A percentile compares a stretch with the other conserved stretches of the same genome.
Conservation (phyloP, 1,284 basidiomycete species). For the Testicularia cyperi region DNA sequence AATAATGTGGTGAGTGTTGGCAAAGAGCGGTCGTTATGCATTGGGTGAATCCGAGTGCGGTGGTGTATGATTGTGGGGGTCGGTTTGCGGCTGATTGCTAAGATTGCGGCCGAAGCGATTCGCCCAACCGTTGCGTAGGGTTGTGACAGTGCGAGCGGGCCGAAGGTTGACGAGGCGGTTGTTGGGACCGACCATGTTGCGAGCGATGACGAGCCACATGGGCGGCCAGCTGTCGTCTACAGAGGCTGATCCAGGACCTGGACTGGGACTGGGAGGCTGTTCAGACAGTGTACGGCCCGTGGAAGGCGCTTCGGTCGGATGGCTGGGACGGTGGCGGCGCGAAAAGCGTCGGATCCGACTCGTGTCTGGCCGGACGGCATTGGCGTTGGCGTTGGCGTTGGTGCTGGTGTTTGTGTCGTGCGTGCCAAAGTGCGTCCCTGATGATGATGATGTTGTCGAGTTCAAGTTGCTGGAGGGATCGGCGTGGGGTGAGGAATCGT, state of each 20-base stretch:
- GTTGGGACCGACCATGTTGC: slow-evolving; percentile 18
- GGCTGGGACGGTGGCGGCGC: slow-evolving; percentile 4
- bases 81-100: too few relatives aligned
- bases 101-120: slow-evolving; percentile 11
- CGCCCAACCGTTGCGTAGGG: slow-evolving; percentile 7
- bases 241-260: slow-evolving; percentile 11
- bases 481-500: too few relatives aligned
- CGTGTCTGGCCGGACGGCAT: slow-evolving; percentile 12
- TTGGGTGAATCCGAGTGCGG: too few relatives aligned
- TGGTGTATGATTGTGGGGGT: too few relatives aligned
- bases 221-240: slow-evolving; percentile 30
- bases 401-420: too few relatives aligned
- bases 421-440: too few relatives aligned
- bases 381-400: neutral
- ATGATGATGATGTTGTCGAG: too few relatives aligned
- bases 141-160: slow-evolving; percentile 7
- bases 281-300: neutral
- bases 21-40: too few relatives aligned
- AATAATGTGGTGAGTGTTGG: too few relatives aligned
- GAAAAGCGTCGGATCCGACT: slow-evolving; percentile 25
- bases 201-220: slow-evolving; percentile 33
- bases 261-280: neutral
- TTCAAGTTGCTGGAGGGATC: too few relatives aligned
- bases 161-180: slow-evolving; percentile 5
- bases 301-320: neutral